phyloP scores from a whole-genome alignment of 768 basidiomycete genomes.

The Lactifluus subvellereus region DNA sequence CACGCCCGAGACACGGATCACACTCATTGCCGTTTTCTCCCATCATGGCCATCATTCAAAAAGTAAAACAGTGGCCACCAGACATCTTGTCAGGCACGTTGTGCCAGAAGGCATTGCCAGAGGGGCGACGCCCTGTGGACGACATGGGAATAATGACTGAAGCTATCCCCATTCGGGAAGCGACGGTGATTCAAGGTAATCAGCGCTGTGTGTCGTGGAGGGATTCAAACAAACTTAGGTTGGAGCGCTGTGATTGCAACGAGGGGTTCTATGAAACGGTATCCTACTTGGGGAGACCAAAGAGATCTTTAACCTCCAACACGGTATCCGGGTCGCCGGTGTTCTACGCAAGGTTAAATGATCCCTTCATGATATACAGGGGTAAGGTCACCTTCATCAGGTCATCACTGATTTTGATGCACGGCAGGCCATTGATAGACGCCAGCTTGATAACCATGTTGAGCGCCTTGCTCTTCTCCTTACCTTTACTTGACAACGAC shows the following conservation, averaged over 20 bases:
- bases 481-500: conserved; percentile 37
- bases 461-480: conserved; percentile 68
- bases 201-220: neutral
- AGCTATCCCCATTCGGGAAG: neutral
- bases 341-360: conserved; percentile 32
- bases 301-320: conserved; percentile 45
- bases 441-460: conserved; percentile 96
- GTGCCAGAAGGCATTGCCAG: neutral
- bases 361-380: neutral
- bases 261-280: neutral
- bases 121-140: neutral
- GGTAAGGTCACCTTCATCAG: conserved; percentile 55
- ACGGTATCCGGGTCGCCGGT: conserved; percentile 49
- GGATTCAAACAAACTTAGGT: conserved; percentile 1
- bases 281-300: conserved; percentile 32
- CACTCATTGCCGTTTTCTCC: neutral
- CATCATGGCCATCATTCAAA: neutral
- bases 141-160: neutral
- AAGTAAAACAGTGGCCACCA: neutral
- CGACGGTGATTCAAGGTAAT: neutral
- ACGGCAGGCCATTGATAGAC: conserved; percentile 63
- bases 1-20: neutral
- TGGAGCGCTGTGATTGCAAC: neutral
- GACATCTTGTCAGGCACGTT: neutral
- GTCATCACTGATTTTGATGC: conserved; percentile 95